A percentile compares a stretch with the other conserved stretches of the same genome.
These are phyloP conservation scores for Selaginella tamariscina DNA, from an alignment of 75 land plant genomes.

Conservation along the genomic window DNA sequence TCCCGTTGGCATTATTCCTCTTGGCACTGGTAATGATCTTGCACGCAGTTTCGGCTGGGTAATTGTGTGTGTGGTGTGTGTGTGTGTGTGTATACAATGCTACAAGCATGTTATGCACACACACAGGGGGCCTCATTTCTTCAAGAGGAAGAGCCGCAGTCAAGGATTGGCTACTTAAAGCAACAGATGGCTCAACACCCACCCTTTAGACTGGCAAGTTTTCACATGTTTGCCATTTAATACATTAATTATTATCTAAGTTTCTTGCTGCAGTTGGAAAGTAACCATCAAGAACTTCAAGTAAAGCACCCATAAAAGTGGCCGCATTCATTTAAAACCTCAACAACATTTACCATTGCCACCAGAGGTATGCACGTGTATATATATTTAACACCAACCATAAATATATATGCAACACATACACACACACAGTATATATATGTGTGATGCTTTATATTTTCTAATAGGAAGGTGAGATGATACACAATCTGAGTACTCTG, in stretches of 20 bases:
- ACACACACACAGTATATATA: no score
- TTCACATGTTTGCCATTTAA: constrained; percentile 5
- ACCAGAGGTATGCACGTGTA: constrained; percentile 4
- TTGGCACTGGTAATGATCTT: constrained; percentile 97
- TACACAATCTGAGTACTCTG: constrained; percentile 25
- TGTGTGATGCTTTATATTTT: no score
- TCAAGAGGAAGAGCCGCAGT: constrained; percentile 56
- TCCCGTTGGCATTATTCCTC: constrained; percentile 82
- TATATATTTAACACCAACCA: no score
- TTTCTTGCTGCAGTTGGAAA: constrained; percentile 46
- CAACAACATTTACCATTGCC: constrained; percentile 22
- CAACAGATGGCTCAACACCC: constrained; percentile 34
- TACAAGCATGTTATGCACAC: background rate
- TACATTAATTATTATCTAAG: no score
- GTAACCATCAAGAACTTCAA: constrained; percentile 37
- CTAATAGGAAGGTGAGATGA: no score
- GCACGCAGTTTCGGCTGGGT: constrained; percentile 99
- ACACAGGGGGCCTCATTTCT: constrained; percentile 62
- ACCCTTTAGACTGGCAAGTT: constrained; percentile 50
- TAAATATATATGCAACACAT: no score
- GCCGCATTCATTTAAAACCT: constrained; percentile 52
- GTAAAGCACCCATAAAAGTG: constrained; percentile 29
- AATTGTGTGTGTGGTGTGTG: constrained; percentile 1
- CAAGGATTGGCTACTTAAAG: constrained; percentile 42
- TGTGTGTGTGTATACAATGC: background rate